phyloP scores from a whole-genome alignment of 257 asterid genomes.

The Echites panduratus region DNA sequence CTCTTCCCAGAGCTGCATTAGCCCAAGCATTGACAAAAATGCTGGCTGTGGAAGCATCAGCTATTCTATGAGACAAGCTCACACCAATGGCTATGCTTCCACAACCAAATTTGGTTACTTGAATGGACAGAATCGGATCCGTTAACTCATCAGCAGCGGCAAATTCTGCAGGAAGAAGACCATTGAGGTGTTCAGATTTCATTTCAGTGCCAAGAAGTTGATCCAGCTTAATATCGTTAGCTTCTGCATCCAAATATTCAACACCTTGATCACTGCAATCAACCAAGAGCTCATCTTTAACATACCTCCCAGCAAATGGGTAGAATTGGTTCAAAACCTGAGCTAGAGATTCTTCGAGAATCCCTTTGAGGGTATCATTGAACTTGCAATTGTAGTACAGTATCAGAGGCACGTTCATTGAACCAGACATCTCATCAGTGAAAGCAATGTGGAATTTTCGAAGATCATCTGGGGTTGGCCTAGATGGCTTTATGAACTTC shows the following conservation, averaged over 20 bases:
- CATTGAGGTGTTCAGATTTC: not conserved
- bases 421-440: constrained; percentile 13
- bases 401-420: constrained; percentile 7
- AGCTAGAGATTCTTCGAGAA: not conserved
- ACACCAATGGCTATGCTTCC: constrained; percentile 33
- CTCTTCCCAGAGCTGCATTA: not conserved
- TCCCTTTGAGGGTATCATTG: not conserved
- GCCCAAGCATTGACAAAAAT: constrained; percentile 34
- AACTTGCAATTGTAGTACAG: not conserved
- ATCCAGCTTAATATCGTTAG: not conserved
- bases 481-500: constrained; percentile 6
- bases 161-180: constrained; percentile 17
- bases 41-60: constrained; percentile 9
- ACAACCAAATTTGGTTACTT: constrained; percentile 20
- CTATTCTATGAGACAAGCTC: constrained; percentile 22
- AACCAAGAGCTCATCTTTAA: not conserved
- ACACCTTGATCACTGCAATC: constrained; percentile 18
- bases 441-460: constrained; percentile 5
- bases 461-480: constrained; percentile 6
- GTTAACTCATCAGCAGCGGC: not conserved
- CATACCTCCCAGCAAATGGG: constrained; percentile 5
- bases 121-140: constrained; percentile 10
- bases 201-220: not conserved
- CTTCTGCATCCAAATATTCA: constrained; percentile 6
- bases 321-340: constrained; percentile 6